A percentile compares a stretch with the other conserved stretches of the same genome.
Evolutionary conservation across 495 filamentous ascomycete species (phyloP).

Genomic region (Penicillium lagena): DNA sequence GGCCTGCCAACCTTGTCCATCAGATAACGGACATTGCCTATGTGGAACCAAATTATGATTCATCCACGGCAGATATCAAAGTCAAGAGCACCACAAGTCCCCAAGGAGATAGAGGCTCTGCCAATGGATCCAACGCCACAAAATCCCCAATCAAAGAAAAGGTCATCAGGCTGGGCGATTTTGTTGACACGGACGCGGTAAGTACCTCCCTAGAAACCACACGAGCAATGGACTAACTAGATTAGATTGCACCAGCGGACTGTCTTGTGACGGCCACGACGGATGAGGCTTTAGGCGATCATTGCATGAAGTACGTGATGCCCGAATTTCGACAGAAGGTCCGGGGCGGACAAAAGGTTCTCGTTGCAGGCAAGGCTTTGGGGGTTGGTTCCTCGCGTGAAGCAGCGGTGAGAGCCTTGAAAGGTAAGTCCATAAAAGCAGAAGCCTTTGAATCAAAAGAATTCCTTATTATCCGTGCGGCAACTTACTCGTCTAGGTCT

Average conservation of each 20-base stretch:
- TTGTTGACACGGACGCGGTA: slow-evolving; percentile 33
- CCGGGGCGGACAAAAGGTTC: slow-evolving; percentile 23
- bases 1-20: neutral
- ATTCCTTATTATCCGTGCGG: too few species aligned
- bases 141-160: slow-evolving; percentile 7
- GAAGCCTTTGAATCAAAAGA: neutral
- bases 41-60: neutral
- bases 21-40: neutral
- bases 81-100: neutral
- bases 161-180: slow-evolving; percentile 28
- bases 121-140: neutral
- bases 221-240: neutral
- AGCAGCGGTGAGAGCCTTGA: slow-evolving; percentile 27
- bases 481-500: neutral
- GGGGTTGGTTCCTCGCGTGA: slow-evolving; percentile 33
- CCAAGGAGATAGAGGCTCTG: neutral
- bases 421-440: slow-evolving; percentile 4
- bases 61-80: neutral
- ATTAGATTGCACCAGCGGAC: slow-evolving; percentile 21
- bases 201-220: neutral
- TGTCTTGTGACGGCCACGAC: slow-evolving; percentile 15
- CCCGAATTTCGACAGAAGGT: slow-evolving; percentile 28
- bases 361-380: slow-evolving; percentile 33
- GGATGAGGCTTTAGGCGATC: slow-evolving; percentile 20
- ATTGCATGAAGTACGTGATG: slow-evolving; percentile 27